Conservation (phyloP, 306 rosid genomes). For the Neltuma alba region DNA sequence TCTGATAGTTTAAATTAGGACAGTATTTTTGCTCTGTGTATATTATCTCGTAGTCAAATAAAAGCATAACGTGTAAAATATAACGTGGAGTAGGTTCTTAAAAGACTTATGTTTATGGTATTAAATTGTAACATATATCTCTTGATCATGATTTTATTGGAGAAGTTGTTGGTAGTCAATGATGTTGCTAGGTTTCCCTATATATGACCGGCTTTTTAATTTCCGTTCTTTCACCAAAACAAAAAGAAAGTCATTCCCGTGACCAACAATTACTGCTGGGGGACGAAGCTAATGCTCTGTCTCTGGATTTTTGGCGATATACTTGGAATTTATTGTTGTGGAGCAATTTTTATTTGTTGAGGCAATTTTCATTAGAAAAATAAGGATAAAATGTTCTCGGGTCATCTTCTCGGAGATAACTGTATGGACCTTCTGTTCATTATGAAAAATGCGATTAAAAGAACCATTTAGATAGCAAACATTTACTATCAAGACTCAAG, state of each 20-base stretch:
- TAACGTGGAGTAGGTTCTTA: neutral
- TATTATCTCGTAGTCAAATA: neutral
- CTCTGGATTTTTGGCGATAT: neutral
- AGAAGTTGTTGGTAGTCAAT: neutral
- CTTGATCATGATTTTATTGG: neutral
- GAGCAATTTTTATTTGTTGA: neutral
- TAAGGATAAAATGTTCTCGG: neutral
- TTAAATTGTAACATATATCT: neutral
- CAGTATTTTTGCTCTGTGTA: neutral
- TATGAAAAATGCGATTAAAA: neutral
- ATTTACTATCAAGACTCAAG: neutral
- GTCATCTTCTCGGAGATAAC: neutral
- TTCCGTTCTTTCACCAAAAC: neutral
- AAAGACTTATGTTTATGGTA: neutral
- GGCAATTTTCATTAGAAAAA: neutral
- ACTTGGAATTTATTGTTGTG: neutral
- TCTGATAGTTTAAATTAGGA: neutral
- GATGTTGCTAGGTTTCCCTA: neutral
- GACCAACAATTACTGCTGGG: neutral
- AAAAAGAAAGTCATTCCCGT: neutral
- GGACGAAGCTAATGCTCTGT: neutral
- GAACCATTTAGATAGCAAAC: neutral
- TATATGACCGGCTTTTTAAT: neutral
- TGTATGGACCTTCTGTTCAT: neutral
- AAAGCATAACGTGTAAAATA: neutral